Conservation (phyloP, 192 early-diverging fungal genomes). For the Mycoemilia scoparia region DNA sequence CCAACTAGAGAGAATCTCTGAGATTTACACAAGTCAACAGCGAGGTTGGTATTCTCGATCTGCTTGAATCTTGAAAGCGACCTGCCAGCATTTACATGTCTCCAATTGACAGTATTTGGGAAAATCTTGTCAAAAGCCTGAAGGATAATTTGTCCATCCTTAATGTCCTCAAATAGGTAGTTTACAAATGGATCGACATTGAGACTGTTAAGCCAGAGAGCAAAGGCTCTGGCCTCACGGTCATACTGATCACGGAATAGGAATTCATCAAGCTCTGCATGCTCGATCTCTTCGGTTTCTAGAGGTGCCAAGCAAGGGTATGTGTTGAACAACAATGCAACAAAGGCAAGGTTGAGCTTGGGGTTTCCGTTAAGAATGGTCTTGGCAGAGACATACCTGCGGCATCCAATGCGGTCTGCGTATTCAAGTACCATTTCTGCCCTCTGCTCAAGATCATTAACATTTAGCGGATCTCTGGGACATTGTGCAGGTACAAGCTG, state of each 20-base stretch:
- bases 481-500: constrained; percentile 75
- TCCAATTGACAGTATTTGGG: constrained; percentile 84
- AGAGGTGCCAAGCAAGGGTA: constrained; percentile 87
- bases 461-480: constrained; percentile 61
- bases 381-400: constrained; percentile 87
- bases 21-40: constrained; percentile 68
- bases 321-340: constrained; percentile 94
- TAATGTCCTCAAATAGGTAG: constrained; percentile 92
- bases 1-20: constrained; percentile 81
- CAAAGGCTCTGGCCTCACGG: constrained; percentile 63
- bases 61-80: constrained; percentile 83
- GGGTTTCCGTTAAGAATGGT: constrained; percentile 88
- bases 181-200: constrained; percentile 95
- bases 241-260: constrained; percentile 31
- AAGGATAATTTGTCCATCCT: constrained; percentile 79
- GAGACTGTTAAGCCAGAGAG: constrained; percentile 93
- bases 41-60: constrained; percentile 95
- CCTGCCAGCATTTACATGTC: constrained; percentile 58
- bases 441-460: constrained; percentile 53
- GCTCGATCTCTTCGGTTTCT: constrained; percentile 59
- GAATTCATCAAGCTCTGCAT: constrained; percentile 69
- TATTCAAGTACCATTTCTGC: constrained; percentile 82
- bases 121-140: constrained; percentile 92
- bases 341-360: constrained; percentile 98
- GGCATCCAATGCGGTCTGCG: constrained; percentile 81